Evolutionary conservation across 805 yeast genomes (phyloP), one percentile per base, ranked within the genome.

Genomic region (Pichia cabralensis): DNA sequence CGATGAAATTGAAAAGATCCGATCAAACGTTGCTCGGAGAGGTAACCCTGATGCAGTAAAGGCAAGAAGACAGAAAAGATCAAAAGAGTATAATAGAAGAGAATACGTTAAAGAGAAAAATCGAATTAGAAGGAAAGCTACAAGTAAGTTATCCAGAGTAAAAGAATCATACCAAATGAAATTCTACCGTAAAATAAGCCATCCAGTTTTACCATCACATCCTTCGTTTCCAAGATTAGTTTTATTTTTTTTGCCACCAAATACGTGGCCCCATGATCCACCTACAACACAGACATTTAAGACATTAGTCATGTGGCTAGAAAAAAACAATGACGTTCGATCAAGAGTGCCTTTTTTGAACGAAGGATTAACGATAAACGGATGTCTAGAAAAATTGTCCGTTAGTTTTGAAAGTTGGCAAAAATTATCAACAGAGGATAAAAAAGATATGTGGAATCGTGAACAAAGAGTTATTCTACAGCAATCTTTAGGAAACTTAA

Each of bases 191-290:
- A 48, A 43, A 6, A 37, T 69, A 23, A 61, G 61, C 8, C 43
- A 47, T 15, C 73, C 74, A 2, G 29, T 42, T 8, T 39, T 69
- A 11, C 63, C 64, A 8, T 54, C 59, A 3, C 61, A 64, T 34
- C 69, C 75, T 11, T 57, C 72, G 4, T 71, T 71, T 48, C 70
- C 75, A 11, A 49, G 68, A 46, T 47, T 69, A 47, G 71, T 68
- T 9, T 47, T 70, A 6, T 68, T 60, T 39, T 68, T 69, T 42
- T 44, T 68, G 3, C 60, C 68, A 1, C 64, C 71, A 3, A 39
- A 50, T 8, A 50, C 52, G 14, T 70, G 76, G 76, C 76, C 76
- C 0, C 65, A 64, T 35, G 72, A 65, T 36, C 72, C 72, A 2
- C 75, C 75, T 13, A 67, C 71, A 2, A 46, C 54, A 33, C 68